A percentile compares a stretch with the other conserved stretches of the same genome.
phyloP scores from a whole-genome alignment of 2,329 filamentous ascomycete genomes.

The Xylariales sp. region DNA sequence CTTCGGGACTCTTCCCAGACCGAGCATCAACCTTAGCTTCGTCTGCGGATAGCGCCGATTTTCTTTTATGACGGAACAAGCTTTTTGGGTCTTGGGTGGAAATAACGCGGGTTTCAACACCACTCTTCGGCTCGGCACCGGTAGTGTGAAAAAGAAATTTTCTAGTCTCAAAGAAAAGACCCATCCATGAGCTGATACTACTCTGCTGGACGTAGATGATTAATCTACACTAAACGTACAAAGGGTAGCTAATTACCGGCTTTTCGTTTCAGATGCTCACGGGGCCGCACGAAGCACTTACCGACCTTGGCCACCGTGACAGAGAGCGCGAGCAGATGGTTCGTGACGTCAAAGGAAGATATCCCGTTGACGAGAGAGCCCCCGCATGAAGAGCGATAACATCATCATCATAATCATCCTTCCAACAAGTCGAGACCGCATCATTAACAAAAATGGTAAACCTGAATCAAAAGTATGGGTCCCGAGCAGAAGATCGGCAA shows the following conservation, averaged over 20 bases:
- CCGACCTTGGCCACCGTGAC: no score
- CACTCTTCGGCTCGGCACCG: background rate
- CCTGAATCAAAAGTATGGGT: background rate
- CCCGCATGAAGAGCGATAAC: background rate
- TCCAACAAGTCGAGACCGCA: background rate
- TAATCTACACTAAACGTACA: no score
- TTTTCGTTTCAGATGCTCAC: background rate
- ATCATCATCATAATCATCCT: background rate
- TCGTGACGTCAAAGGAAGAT: slow-evolving; percentile 7
- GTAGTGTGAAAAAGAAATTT: background rate
- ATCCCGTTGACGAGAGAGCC: background rate
- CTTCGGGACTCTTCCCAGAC: background rate
- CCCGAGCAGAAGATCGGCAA: background rate
- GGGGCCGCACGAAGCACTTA: background rate
- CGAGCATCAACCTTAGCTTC: background rate
- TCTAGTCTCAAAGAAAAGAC: background rate
- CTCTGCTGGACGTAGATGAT: no score
- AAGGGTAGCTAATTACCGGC: background rate
- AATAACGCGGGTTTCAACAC: background rate
- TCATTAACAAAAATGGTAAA: background rate
- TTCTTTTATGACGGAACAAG: background rate
- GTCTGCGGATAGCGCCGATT: background rate
- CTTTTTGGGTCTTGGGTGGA: background rate
- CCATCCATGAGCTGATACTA: background rate
- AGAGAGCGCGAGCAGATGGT: slow-evolving; percentile 1